Conservation (phyloP, 345 rosid species). For the Anastatica hierochuntica region DNA sequence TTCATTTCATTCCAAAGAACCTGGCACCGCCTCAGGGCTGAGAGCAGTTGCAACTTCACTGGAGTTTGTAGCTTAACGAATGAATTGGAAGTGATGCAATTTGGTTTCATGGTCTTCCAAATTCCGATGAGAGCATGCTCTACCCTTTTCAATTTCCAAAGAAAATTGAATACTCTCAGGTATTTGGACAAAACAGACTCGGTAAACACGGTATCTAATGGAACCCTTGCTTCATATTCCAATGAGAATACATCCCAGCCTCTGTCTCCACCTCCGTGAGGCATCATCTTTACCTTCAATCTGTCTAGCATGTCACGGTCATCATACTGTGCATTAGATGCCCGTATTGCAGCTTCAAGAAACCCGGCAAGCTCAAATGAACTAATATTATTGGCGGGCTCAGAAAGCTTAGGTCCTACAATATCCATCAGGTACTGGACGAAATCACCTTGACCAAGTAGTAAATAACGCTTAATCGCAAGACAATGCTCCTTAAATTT, state of each 20-base stretch:
- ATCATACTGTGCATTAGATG: constrained; percentile 98
- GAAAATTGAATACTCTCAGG: constrained; percentile 81
- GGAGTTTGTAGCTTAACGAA: constrained; percentile 63
- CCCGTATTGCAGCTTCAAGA: constrained; percentile 84
- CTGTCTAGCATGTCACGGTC: constrained; percentile 87
- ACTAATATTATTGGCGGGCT: constrained; percentile 93
- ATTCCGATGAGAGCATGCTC: constrained; percentile 96
- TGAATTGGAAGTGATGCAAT: constrained; percentile 73
- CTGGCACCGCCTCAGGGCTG: constrained; percentile 86
- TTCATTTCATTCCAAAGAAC: constrained; percentile 96
- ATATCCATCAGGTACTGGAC: constrained; percentile 92
- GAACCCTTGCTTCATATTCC: constrained; percentile 91
- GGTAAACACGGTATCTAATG: constrained; percentile 83
- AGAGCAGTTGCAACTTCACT: constrained; percentile 67
- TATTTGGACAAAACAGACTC: constrained; percentile 81
- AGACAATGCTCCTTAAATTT: constrained; percentile 93
- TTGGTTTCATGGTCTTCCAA: constrained; percentile 99
- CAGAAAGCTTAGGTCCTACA: constrained; percentile 89
- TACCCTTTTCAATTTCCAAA: constrained; percentile 92
- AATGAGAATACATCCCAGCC: constrained; percentile 99
- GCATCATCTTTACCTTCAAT: constrained; percentile 89
- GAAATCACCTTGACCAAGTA: constrained; percentile 97
- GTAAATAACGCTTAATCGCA: constrained; percentile 85
- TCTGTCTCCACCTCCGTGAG: constrained; percentile 77
- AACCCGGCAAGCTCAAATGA: constrained; percentile 90